Conservation (phyloP, 768 basidiomycete genomes). For the Lactarius pseudohatsudake region DNA sequence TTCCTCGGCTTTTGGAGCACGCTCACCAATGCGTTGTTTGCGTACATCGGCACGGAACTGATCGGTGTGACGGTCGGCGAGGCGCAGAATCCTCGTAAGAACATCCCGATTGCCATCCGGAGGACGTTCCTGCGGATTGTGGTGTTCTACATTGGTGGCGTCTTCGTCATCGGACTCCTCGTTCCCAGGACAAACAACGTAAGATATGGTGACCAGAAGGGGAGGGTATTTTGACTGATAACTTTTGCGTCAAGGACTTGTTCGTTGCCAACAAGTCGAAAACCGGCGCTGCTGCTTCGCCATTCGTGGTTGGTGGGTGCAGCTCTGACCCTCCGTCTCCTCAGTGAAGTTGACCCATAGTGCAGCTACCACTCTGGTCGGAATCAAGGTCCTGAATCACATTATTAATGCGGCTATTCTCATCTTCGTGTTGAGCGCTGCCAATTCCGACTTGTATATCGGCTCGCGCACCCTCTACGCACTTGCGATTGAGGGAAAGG, state of each 20-base stretch:
- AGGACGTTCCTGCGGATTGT: conserved; percentile 61
- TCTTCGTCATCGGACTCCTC: conserved; percentile 70
- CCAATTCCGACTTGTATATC: conserved; percentile 64
- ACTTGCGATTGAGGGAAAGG: conserved; percentile 48
- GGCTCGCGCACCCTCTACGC: conserved; percentile 49
- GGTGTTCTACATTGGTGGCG: conserved; percentile 67
- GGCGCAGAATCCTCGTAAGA: conserved; percentile 71
- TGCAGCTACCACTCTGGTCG: conserved; percentile 44
- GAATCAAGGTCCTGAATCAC: conserved; percentile 59
- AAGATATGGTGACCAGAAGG: conserved; percentile 24
- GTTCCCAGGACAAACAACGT: conserved; percentile 60
- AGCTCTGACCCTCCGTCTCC: not conserved
- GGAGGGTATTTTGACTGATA: not conserved
- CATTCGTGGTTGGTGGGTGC: conserved; percentile 54
- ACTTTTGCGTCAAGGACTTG: conserved; percentile 31
- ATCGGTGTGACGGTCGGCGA: conserved; percentile 63
- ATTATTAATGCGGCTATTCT: conserved; percentile 65
- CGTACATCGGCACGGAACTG: conserved; percentile 71
- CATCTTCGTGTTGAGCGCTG: conserved; percentile 60
- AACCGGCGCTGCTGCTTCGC: conserved; percentile 57
- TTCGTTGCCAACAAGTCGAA: conserved; percentile 43
- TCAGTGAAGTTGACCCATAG: not conserved
- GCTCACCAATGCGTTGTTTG: conserved; percentile 67
- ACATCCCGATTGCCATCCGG: conserved; percentile 69
- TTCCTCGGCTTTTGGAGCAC: conserved; percentile 75